Evolutionary conservation across 2,329 filamentous ascomycete genomes (phyloP), one percentile per base, ranked within the genome.

Genomic region (Aspergillus brasiliensis): DNA sequence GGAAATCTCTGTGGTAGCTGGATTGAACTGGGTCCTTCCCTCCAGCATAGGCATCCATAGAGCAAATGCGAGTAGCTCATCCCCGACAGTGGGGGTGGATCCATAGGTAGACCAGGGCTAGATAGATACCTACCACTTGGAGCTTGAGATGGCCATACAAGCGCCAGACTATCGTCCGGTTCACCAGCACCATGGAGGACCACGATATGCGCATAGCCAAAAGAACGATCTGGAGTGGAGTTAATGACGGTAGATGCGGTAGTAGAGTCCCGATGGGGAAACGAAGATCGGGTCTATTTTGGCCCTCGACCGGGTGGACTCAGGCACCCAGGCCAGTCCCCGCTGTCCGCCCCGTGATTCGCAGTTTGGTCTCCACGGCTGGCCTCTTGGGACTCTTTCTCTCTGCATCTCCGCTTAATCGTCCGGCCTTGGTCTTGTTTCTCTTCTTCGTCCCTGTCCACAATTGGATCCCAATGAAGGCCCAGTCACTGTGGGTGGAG

Each of bases 311-410:
- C 13, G n/a, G n/a, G 37, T 15, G 38, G 38, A 55, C 52, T 46
- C 23, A 55, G 52, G 52, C 52, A 55, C 28, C 52, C 52, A 55
- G 25, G 38, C 38, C 52, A 25, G 40, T 55, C n/a, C 31, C 52
- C 52, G 17, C 38, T 19, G 19, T 28, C 48, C 31, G 27, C 17
- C 17, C 48, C 48, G 27, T 31, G 28, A 37, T 21, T 21, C 13
- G 48, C 25, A 28, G 48, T 40, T 38, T 17, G 31, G n/a, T n/a
- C n/a, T n/a, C n/a, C n/a, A n/a, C n/a, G n/a, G n/a, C n/a, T n/a
- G n/a, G n/a, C n/a, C n/a, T n/a, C 51, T 28, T 13, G n/a, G n/a
- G n/a, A n/a, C 21, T 40, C 27, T 8, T 40, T 28, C 19, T 15
- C 37, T 11, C 21, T 44, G 40, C 31, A 25, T 27, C 23, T 21